Base-by-base conservation (phyloP, 495 filamentous ascomycete species). In the Penicillium silybi region DNA sequence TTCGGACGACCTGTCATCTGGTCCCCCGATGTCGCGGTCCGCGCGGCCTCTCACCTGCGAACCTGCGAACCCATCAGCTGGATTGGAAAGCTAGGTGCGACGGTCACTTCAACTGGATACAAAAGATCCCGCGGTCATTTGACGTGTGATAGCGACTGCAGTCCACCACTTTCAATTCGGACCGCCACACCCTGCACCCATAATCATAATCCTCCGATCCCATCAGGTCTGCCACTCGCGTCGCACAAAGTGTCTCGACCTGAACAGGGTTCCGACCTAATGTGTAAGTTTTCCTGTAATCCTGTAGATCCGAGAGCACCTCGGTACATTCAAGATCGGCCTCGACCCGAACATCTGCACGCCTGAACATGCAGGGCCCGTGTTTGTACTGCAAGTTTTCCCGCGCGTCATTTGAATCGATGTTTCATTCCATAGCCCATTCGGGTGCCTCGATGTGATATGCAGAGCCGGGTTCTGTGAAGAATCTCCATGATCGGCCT, bases 171-270 rank as follows among this genome's bases (percentile, higher is more conserved):
- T 62, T 57, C 52, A 44, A 62, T 62, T 48, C 16, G n/a, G 44
- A 62, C 61, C 41, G 45, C 25, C 41, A 41, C 42, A 35, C 23
- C 38, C 52, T 41, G 34, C 26, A 17, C 37, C 53, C 39, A 49
- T 32, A 35, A 38, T 48, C 54, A 44, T 58, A 58, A 64, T 57
- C 58, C 62, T 64, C 62, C 62, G 62, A 49, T 59, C 47, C 53
- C 50, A 64, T 48, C 50, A 57, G 41, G 13, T 11, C n/a, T 6
- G 35, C 44, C 35, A 8, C 17, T 32, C 27, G 39, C 16, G 62
- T 64, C 19, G 48, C 40, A 62, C 58, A 55, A 45, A 29, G 38
- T 17, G 41, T 44, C 22, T 25, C 32, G 9, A 48, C 40, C 54
- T 44, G 48, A 50, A 35, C 37, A 50, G 39, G 59, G 42, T 53